Percentiles rank a stretch among this genome's conserved stretches.
These are phyloP conservation scores for Neoboletus magnificus DNA, from an alignment of 768 basidiomycete species.

Conservation along the genomic window DNA sequence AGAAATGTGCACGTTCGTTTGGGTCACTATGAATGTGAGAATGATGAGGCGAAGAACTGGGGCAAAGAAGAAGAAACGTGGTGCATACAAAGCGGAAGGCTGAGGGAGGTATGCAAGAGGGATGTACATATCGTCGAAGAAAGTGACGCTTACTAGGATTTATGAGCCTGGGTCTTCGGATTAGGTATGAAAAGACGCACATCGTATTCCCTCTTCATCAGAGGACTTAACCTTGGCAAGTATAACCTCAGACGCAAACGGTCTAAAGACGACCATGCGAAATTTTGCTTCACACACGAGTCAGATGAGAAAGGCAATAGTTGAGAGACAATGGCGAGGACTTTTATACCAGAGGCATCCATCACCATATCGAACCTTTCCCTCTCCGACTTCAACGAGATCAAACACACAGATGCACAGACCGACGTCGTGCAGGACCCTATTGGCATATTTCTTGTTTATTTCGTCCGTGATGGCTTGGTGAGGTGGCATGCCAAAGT, in stretches of 20 bases:
- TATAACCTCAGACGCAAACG: slow-evolving; percentile 87
- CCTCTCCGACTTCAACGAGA: slow-evolving; percentile 80
- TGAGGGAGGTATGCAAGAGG: slow-evolving; percentile 77
- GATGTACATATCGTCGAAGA: slow-evolving; percentile 93
- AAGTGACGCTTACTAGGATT: slow-evolving; percentile 71
- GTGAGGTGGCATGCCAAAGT: slow-evolving; percentile 75
- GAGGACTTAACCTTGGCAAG: slow-evolving; percentile 86
- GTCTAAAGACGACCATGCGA: slow-evolving; percentile 86
- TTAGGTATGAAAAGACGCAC: slow-evolving; percentile 43
- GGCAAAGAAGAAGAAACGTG: not conserved
- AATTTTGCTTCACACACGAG: slow-evolving; percentile 62
- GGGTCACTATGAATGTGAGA: slow-evolving; percentile 52
- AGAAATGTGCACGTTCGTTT: slow-evolving; percentile 81
- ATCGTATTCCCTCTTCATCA: slow-evolving; percentile 77
- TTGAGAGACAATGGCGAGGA: slow-evolving; percentile 26
- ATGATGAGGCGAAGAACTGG: not conserved
- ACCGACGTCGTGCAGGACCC: slow-evolving; percentile 85
- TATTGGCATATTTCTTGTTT: slow-evolving; percentile 95
- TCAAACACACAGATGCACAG: slow-evolving; percentile 91
- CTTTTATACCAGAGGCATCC: slow-evolving; percentile 94
- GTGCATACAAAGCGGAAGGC: slow-evolving; percentile 70
- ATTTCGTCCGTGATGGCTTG: slow-evolving; percentile 81
- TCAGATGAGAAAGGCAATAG: slow-evolving; percentile 2
- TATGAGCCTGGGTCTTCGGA: not conserved
- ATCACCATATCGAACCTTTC: slow-evolving; percentile 92